phyloP scores from a whole-genome alignment of 192 early-diverging fungal species.

The Geranomyces michiganensis region DNA sequence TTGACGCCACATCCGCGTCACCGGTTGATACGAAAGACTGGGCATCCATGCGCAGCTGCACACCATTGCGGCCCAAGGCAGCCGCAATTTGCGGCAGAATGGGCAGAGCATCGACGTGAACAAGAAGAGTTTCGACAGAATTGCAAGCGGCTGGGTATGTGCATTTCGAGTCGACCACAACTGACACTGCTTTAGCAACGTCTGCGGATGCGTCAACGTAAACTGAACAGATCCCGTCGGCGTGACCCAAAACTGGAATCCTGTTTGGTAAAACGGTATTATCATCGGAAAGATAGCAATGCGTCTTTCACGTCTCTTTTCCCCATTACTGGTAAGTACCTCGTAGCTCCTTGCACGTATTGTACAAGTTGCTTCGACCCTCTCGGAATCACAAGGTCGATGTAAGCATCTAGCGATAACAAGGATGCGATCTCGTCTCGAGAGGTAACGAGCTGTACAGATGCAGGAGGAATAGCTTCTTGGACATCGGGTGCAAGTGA shows the following conservation, averaged over 20 bases:
- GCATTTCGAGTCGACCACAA: slow-evolving; percentile 92
- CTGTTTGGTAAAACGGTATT: slow-evolving; percentile 41
- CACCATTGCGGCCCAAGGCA: slow-evolving; percentile 62
- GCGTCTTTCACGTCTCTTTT: background rate
- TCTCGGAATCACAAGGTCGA: slow-evolving; percentile 95
- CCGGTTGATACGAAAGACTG: slow-evolving; percentile 41
- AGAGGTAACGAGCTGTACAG: slow-evolving; percentile 87
- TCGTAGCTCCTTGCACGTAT: slow-evolving; percentile 88
- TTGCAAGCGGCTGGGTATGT: slow-evolving; percentile 97
- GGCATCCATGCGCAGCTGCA: slow-evolving; percentile 65
- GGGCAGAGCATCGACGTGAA: slow-evolving; percentile 63
- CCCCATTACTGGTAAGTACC: slow-evolving; percentile 44
- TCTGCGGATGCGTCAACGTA: slow-evolving; percentile 87
- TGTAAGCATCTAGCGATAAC: slow-evolving; percentile 85
- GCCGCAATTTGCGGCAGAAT: slow-evolving; percentile 54
- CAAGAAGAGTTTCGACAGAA: slow-evolving; percentile 87
- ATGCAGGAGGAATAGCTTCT: slow-evolving; percentile 59
- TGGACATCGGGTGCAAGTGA: slow-evolving; percentile 22
- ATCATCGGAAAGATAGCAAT: background rate
- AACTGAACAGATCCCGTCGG: slow-evolving; percentile 94
- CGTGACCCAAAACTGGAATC: slow-evolving; percentile 99
- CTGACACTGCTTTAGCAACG: slow-evolving; percentile 69
- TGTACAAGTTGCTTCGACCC: slow-evolving; percentile 91
- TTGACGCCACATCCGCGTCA: slow-evolving; percentile 32
- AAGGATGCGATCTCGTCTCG: slow-evolving; percentile 87